Conservation (phyloP, 2,329 filamentous ascomycete genomes). For the Aspergillus fischeri region DNA sequence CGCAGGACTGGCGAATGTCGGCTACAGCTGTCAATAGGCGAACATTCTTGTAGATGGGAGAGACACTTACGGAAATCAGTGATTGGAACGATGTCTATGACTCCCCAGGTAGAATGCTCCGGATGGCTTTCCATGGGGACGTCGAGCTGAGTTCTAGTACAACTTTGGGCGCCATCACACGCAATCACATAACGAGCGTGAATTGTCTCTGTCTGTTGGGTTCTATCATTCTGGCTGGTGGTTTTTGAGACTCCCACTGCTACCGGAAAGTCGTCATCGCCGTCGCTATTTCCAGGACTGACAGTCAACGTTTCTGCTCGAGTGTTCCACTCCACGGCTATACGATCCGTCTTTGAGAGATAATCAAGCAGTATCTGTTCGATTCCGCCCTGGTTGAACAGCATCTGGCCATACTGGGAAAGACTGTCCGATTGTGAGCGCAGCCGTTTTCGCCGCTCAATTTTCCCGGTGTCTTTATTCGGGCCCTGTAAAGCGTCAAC, state of each 20-base stretch:
- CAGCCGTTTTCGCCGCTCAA: slow-evolving; percentile 7
- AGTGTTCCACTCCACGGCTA: slow-evolving; percentile 7
- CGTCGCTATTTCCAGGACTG: neutral
- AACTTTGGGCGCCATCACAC: slow-evolving; percentile 15
- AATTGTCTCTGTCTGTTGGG: neutral
- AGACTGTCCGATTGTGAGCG: neutral
- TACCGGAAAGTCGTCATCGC: slow-evolving; percentile 1
- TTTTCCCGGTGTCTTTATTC: slow-evolving; percentile 1
- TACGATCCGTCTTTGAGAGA: neutral
- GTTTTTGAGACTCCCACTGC: neutral
- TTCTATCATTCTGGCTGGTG: neutral
- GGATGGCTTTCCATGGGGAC: slow-evolving; percentile 2
- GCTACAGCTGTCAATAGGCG: slow-evolving; percentile 2
- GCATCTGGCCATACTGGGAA: slow-evolving; percentile 8
- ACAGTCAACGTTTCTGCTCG: slow-evolving; percentile 4
- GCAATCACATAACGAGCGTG: slow-evolving; percentile 12
- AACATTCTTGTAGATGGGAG: too few species aligned
- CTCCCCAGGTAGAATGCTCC: slow-evolving; percentile 8
- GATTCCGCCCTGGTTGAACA: slow-evolving; percentile 12
- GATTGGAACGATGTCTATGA: slow-evolving; percentile 8
- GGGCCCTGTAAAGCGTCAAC: neutral
- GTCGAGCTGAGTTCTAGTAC: slow-evolving; percentile 5
- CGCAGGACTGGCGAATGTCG: slow-evolving; percentile 15
- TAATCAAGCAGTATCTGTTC: slow-evolving; percentile 13
- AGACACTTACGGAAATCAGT: slow-evolving; percentile 9